Evolutionary conservation across 306 rosid genomes (phyloP), one percentile per base, ranked within the genome.

Genomic region (Cicer arietinum): DNA sequence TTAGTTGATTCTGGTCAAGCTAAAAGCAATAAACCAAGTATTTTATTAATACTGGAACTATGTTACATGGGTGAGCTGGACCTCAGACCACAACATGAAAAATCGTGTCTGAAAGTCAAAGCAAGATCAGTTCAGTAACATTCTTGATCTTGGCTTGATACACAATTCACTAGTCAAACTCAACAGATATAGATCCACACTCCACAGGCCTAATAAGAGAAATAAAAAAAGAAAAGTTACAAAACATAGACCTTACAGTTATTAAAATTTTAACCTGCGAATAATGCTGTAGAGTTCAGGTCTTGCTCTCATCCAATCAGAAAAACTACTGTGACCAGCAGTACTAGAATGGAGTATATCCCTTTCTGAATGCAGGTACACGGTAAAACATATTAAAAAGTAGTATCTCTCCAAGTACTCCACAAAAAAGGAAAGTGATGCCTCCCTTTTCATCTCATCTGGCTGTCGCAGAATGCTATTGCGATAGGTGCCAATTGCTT

Each of bases 331-430:
- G 45, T 71, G 79, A 71, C 57, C 84, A 71, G 46, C 76, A 52
- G 88, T 83, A 76, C 86, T 87, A 71, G 92, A 83, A 61, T 73
- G 81, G 71, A 84, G 84, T 50, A 81, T 72, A 71, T 86, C 82
- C 82, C 86, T 82, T 83, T 89, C 91, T 42, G 96, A 90, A 84
- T 92, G 89, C 73, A 92, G 81, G 89, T 88, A 92, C 58, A 92
- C 98, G 13, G 98, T 91, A 86, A 92, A 92, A 84, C 98, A 92
- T 88, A 92, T 92, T 44, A 92, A 91, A 75, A 92, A 92, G 92
- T 92, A 92, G 90, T 92, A 92, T 87, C 98, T 91, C 85, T 92
- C 98, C 84, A 92, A 84, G 86, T 92, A 92, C 86, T 92, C 98
- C 85, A 90, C 79, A 44, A 92, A 92, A 80, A 88, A 92, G 18